phyloP scores from a whole-genome alignment of 768 basidiomycete species.

The Panellus pusillus region DNA sequence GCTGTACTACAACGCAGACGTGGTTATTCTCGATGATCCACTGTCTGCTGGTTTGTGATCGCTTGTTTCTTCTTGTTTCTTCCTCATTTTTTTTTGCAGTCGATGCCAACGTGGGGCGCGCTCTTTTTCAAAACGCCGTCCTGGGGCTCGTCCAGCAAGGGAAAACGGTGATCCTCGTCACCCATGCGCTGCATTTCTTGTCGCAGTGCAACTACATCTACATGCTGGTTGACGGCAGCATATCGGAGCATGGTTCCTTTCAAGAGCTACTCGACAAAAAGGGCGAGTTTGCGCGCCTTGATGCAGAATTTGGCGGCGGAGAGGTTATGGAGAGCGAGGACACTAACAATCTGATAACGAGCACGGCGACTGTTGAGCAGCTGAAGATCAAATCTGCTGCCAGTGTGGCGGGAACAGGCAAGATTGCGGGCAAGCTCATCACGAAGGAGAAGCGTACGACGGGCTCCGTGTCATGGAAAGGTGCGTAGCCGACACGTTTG shows the following conservation, averaged over 20 bases:
- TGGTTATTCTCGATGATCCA: conserved; percentile 64
- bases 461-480: conserved; percentile 54
- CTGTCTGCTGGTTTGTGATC: conserved; percentile 53
- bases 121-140: conserved; percentile 69
- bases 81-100: conserved; percentile 38
- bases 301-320: conserved; percentile 60
- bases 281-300: conserved; percentile 58
- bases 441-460: conserved; percentile 65
- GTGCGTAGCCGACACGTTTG: conserved; percentile 29
- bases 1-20: conserved; percentile 63
- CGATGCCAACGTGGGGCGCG: conserved; percentile 73
- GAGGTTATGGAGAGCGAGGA: conserved; percentile 22
- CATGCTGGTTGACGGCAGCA: conserved; percentile 70
- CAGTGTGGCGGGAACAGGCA: conserved; percentile 50
- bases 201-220: conserved; percentile 86
- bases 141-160: conserved; percentile 42
- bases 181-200: conserved; percentile 89
- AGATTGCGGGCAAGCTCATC: conserved; percentile 66
- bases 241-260: conserved; percentile 71
- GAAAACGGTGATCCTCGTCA: conserved; percentile 87
- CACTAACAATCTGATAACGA: conserved; percentile 15
- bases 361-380: conserved; percentile 28
- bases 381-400: conserved; percentile 37
- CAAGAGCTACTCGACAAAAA: conserved; percentile 45
- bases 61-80: not conserved